Conservation (phyloP, 2,329 filamentous ascomycete species). For the Aspergillus eucalypticola region DNA sequence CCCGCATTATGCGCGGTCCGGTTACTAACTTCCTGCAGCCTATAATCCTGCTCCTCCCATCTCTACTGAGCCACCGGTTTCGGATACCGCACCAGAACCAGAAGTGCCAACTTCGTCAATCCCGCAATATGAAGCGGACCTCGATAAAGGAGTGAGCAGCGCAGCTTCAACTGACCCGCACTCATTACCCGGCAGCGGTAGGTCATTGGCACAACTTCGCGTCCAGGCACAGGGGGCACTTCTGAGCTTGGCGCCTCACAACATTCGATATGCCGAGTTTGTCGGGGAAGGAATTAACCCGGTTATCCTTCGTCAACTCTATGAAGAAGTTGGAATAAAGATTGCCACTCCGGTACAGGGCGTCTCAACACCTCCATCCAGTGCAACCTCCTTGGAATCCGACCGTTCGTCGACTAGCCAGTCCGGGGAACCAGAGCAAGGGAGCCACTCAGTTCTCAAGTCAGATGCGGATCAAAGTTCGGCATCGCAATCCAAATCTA, state of each 20-base stretch:
- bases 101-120: conserved; percentile 5
- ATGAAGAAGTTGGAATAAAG: conserved; percentile 66
- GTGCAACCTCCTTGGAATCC: neutral
- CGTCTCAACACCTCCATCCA: neutral
- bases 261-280: conserved; percentile 73
- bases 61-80: conserved; percentile 20
- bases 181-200: conserved; percentile 6
- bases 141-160: conserved; percentile 7
- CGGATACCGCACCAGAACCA: conserved; percentile 14
- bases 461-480: neutral
- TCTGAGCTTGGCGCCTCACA: conserved; percentile 60
- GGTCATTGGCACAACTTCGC: conserved; percentile 41
- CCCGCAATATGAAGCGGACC: conserved; percentile 3
- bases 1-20: neutral
- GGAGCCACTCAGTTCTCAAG: neutral
- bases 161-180: conserved; percentile 1
- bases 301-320: conserved; percentile 63
- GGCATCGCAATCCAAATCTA: neutral
- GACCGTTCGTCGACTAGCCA: neutral
- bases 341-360: conserved; percentile 25
- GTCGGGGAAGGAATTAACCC: conserved; percentile 71
- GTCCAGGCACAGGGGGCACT: conserved; percentile 65
- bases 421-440: neutral
- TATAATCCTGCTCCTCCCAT: conserved; percentile 38
- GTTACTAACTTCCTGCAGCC: conserved; percentile 31